Evolutionary conservation across 495 filamentous ascomycete species (phyloP).

Genomic region (Thermochaetoides thermophila): DNA sequence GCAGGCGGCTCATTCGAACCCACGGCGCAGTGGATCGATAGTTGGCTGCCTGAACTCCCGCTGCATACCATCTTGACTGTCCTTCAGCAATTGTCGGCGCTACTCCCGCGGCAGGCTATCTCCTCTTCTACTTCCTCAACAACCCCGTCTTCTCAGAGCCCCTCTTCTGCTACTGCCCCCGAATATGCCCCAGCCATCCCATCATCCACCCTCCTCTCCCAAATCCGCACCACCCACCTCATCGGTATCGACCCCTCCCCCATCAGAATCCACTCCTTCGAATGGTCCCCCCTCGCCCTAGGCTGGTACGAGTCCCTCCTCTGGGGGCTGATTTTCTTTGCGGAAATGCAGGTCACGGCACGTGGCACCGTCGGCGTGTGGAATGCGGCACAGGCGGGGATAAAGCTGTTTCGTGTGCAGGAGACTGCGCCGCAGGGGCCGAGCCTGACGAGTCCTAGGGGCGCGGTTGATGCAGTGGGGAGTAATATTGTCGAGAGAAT

Average conservation of each 20-base stretch:
- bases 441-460: slow-evolving; percentile 65
- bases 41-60: slow-evolving; percentile 83
- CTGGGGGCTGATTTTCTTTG: slow-evolving; percentile 89
- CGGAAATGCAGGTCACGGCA: slow-evolving; percentile 65
- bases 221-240: slow-evolving; percentile 28
- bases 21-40: slow-evolving; percentile 71
- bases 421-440: slow-evolving; percentile 68
- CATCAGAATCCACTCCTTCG: slow-evolving; percentile 73
- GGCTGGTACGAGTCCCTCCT: slow-evolving; percentile 94
- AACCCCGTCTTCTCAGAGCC: background rate
- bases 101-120: slow-evolving; percentile 29
- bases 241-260: slow-evolving; percentile 59
- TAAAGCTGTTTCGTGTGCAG: slow-evolving; percentile 83
- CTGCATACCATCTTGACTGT: slow-evolving; percentile 79
- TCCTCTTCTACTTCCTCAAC: slow-evolving; percentile 4
- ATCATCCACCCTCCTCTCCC: slow-evolving; percentile 20
- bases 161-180: background rate
- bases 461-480: slow-evolving; percentile 90
- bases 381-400: slow-evolving; percentile 79
- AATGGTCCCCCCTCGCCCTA: slow-evolving; percentile 83
- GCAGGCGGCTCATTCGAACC: slow-evolving; percentile 55
- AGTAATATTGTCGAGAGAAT: slow-evolving; percentile 81
- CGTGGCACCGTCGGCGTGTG: slow-evolving; percentile 88
- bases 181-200: slow-evolving; percentile 18
- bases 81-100: slow-evolving; percentile 45